phyloP scores from a whole-genome alignment of 495 filamentous ascomycete species.

The Xylaria palmicola region DNA sequence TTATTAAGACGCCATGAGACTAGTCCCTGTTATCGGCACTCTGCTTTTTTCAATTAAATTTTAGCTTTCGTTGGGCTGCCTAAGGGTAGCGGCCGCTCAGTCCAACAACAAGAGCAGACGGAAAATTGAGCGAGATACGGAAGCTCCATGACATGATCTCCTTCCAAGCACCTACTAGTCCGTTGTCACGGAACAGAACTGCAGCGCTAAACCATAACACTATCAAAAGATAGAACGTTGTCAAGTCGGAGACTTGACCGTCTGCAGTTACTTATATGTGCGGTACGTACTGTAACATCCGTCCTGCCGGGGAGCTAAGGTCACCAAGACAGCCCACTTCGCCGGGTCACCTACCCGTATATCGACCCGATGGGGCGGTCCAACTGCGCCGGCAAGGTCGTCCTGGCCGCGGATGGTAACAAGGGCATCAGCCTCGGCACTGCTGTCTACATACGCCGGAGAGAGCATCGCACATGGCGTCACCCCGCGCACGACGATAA shows the following conservation, averaged over 20 bases:
- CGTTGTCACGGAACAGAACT: conserved; percentile 15
- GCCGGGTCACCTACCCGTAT: conserved; percentile 47
- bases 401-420: conserved; percentile 48
- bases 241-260: too few relatives aligned
- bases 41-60: too few relatives aligned
- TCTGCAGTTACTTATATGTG: too few relatives aligned
- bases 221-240: too few relatives aligned
- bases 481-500: conserved; percentile 29
- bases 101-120: too few relatives aligned
- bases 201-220: too few relatives aligned
- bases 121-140: neutral
- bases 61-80: too few relatives aligned
- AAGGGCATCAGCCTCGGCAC: conserved; percentile 47
- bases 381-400: conserved; percentile 33
- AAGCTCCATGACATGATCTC: neutral
- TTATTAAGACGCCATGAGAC: too few relatives aligned
- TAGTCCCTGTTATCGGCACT: too few relatives aligned
- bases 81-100: too few relatives aligned
- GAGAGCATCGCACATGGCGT: conserved; percentile 27
- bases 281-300: too few relatives aligned
- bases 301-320: too few relatives aligned
- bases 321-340: conserved; percentile 22
- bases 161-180: neutral
- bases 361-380: conserved; percentile 32
- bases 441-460: conserved; percentile 45